Conservation (phyloP, 163 green algal species). For the Scenedesmus sp. region DNA sequence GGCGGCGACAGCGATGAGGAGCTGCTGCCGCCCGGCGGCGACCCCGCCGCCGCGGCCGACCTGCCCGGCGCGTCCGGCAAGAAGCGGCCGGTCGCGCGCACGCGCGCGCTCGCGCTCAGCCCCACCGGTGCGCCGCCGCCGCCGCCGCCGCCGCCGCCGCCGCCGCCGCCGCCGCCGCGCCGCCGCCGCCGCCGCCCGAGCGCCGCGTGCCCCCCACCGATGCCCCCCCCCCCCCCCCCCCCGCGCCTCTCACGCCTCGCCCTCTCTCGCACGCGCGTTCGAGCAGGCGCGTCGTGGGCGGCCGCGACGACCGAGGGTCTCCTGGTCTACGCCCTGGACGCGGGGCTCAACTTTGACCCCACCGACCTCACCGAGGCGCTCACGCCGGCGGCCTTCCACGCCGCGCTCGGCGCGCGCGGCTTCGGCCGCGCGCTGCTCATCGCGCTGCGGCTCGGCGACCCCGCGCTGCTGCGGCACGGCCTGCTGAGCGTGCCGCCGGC, state of each 20-base stretch:
- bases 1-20: constrained; percentile 53
- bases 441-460: constrained; percentile 81
- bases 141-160: too few species aligned
- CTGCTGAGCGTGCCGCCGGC: constrained; percentile 68
- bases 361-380: constrained; percentile 88
- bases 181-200: too few species aligned
- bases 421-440: constrained; percentile 82
- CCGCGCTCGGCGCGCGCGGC: constrained; percentile 56
- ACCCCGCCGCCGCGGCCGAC: constrained; percentile 41
- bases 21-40: constrained; percentile 51
- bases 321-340: constrained; percentile 85
- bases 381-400: constrained; percentile 73
- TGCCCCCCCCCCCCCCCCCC: too few species aligned
- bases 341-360: constrained; percentile 90
- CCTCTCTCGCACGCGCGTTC: constrained; percentile 5
- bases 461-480: constrained; percentile 67
- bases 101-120: constrained; percentile 80
- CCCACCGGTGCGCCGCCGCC: too few species aligned
- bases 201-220: too few species aligned
- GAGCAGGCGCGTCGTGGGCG: constrained; percentile 68
- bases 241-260: background rate
- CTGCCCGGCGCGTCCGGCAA: constrained; percentile 25
- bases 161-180: too few species aligned
- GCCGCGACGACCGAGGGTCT: constrained; percentile 91
- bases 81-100: constrained; percentile 58